Percentiles rank a stretch among this genome's conserved stretches.
phyloP scores from a whole-genome alignment of 345 rosid species.

The Acer saccharum region DNA sequence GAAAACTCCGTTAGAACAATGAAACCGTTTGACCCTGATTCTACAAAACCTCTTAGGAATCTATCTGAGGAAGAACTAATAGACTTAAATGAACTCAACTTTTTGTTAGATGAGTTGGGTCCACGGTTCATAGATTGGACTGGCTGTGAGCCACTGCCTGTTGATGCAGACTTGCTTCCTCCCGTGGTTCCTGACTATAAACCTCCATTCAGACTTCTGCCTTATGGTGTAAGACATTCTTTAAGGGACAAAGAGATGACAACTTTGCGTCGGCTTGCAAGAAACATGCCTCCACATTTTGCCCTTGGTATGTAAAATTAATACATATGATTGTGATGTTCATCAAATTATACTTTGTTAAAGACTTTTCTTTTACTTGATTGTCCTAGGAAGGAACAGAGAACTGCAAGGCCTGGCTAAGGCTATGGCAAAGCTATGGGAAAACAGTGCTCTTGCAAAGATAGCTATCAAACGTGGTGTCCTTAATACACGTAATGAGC shows the following conservation, averaged over 20 bases:
- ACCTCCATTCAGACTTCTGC: conserved; percentile 77
- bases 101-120: conserved; percentile 78
- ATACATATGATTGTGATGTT: conserved; percentile 4
- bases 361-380: conserved; percentile 21
- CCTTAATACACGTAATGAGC: conserved; percentile 75
- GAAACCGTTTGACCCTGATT: conserved; percentile 35
- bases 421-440: conserved; percentile 91
- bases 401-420: conserved; percentile 84
- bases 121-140: conserved; percentile 90
- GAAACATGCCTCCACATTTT: conserved; percentile 82
- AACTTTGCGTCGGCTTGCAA: conserved; percentile 64
- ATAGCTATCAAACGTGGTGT: conserved; percentile 93
- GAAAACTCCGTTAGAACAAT: conserved; percentile 19
- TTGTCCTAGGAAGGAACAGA: conserved; percentile 71
- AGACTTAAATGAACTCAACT: conserved; percentile 60
- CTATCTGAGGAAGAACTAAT: conserved; percentile 57
- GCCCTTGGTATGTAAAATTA: conserved; percentile 60
- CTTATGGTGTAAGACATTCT: conserved; percentile 60
- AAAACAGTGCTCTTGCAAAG: conserved; percentile 76
- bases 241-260: conserved; percentile 67
- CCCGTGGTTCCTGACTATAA: conserved; percentile 63
- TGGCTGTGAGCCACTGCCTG: conserved; percentile 88
- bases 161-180: conserved; percentile 92
- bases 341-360: conserved; percentile 12
- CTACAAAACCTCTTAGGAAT: conserved; percentile 43